Evolutionary conservation across 2,329 filamentous ascomycete species (phyloP).

Genomic region (Xylariaceae sp.): DNA sequence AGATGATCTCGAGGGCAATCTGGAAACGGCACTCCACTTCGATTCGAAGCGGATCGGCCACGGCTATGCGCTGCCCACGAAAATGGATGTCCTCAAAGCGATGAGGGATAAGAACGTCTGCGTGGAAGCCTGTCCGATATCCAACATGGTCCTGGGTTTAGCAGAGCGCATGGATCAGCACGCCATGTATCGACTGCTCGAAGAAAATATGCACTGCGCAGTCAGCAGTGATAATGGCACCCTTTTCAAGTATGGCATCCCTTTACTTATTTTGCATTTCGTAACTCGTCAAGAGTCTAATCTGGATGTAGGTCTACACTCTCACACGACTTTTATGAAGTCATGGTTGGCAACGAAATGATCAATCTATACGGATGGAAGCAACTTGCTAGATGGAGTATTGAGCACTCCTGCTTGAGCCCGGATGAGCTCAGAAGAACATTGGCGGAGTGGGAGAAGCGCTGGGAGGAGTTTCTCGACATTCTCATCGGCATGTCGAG

Average conservation of each 20-base stretch:
- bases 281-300: slow-evolving; percentile 6
- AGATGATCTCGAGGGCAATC: slow-evolving; percentile 61
- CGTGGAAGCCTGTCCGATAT: slow-evolving; percentile 72
- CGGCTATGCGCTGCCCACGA: slow-evolving; percentile 63
- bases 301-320: slow-evolving; percentile 53
- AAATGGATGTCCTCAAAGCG: slow-evolving; percentile 59
- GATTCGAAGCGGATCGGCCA: slow-evolving; percentile 67
- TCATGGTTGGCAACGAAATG: slow-evolving; percentile 61
- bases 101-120: slow-evolving; percentile 62
- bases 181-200: slow-evolving; percentile 61
- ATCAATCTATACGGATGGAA: slow-evolving; percentile 68
- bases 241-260: slow-evolving; percentile 52
- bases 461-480: slow-evolving; percentile 55
- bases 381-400: slow-evolving; percentile 59
- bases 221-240: slow-evolving; percentile 72
- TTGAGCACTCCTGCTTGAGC: slow-evolving; percentile 54
- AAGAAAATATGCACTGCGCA: slow-evolving; percentile 68
- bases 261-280: not conserved
- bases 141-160: slow-evolving; percentile 68
- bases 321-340: slow-evolving; percentile 73
- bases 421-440: slow-evolving; percentile 37
- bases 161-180: slow-evolving; percentile 62
- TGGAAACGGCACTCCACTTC: slow-evolving; percentile 62
- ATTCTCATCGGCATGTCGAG: slow-evolving; percentile 1
- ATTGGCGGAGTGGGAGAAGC: slow-evolving; percentile 42